Conservation (phyloP, 1,284 basidiomycete species). For the Porodaedalea pini region DNA sequence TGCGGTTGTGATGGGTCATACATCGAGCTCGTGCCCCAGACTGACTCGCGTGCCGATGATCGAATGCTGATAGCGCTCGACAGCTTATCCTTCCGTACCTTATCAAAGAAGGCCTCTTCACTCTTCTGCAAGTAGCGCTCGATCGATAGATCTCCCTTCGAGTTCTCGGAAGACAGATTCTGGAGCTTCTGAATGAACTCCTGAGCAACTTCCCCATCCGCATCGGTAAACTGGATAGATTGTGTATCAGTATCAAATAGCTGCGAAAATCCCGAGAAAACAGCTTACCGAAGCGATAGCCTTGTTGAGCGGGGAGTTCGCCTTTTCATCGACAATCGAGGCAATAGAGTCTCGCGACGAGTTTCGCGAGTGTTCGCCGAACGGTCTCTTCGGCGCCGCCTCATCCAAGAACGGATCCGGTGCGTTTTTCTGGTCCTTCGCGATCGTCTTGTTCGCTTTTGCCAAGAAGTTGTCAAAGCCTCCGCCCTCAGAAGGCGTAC, state of each 20-base stretch:
- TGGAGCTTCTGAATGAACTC: conserved; percentile 87
- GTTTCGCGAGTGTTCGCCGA: conserved; percentile 74
- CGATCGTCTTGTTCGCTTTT: conserved; percentile 78
- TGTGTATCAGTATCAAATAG: conserved; percentile 5
- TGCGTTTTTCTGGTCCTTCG: conserved; percentile 66
- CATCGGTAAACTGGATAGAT: conserved; percentile 75
- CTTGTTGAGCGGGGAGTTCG: conserved; percentile 85
- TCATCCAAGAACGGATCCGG: conserved; percentile 83
- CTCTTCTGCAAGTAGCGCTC: conserved; percentile 87
- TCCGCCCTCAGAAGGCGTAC: conserved; percentile 28
- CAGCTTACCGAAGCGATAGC: conserved; percentile 78
- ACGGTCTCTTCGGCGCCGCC: conserved; percentile 61
- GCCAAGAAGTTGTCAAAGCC: conserved; percentile 79
- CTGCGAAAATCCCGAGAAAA: conserved; percentile 8
- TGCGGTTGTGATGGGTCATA: conserved; percentile 69
- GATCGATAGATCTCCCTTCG: conserved; percentile 86
- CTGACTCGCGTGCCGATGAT: conserved; percentile 78
- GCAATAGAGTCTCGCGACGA: conserved; percentile 86
- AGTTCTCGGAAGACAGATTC: conserved; percentile 77
- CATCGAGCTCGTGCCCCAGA: conserved; percentile 71
- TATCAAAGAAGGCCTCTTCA: conserved; percentile 89
- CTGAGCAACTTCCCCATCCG: conserved; percentile 85
- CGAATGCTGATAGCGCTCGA: conserved; percentile 71
- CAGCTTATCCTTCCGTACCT: conserved; percentile 83
- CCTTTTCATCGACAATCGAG: conserved; percentile 86